Base-by-base conservation (phyloP, 371 early-diverging fungal genomes). In the Apophysomyces ossiformis region DNA sequence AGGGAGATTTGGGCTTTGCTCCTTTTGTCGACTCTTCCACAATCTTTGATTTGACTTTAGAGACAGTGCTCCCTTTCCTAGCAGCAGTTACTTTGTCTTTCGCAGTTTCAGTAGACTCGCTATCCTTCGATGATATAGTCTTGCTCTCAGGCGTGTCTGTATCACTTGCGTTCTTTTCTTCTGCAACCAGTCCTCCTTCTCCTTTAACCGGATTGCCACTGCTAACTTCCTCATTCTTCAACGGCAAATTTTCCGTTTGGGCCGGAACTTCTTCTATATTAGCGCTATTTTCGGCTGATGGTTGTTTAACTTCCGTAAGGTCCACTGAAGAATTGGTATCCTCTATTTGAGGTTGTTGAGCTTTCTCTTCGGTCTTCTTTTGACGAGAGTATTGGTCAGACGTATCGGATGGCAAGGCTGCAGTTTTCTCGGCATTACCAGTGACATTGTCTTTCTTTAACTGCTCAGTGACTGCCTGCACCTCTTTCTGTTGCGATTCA, bases 1-100 rank as follows among this genome's bases (percentile, higher is more conserved):
- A 60, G 56, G 69, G 64, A 1, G 69, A 68, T 32, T 68, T 68
- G 2, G 60, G 64, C 15, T 68, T 68, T 8, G 37, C 60, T 38
- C 13, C 43, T 39, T 26, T 44, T 38, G 16, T 15, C n/a, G 39
- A 38, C 41, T 16, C 54, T 21, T 41, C 18, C 7, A 32, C 64
- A 6, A 37, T 58, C 9, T 64, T 64, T 15, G 57, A 11, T 18
- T 16, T 56, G 7, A 26, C 43, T n/a, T 38, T 45, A n/a, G 36
- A n/a, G 3, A 21, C 56, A n/a, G 38, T 35, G 36, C 32, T 38
- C 13, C 18, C 41, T 41, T 41, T 44, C 47, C 59, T 65, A 37
- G 37, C 26, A 16, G 12, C 61, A 37, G 38, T 13, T 16, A 32
- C 35, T 32, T 41, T 13, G 32, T 41, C 35, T 16, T 60, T 38